These are phyloP conservation scores for Aspergillus heteromorphus DNA, from an alignment of 495 filamentous ascomycete species.

Conservation along the genomic window DNA sequence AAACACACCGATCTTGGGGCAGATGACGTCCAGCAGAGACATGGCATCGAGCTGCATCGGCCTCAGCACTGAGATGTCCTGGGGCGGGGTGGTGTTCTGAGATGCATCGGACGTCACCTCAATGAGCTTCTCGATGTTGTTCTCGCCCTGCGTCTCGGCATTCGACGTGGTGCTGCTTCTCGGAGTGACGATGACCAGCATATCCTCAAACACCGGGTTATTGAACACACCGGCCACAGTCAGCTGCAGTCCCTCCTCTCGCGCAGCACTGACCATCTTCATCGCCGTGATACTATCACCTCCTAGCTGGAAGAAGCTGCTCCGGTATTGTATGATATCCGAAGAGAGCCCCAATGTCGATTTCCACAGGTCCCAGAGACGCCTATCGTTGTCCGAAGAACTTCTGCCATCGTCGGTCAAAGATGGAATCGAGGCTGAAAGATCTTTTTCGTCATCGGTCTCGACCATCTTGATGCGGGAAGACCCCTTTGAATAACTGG, in stretches of 20 bases:
- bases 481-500: background rate
- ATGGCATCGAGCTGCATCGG: slow-evolving; percentile 36
- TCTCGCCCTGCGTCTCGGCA: slow-evolving; percentile 2
- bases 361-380: slow-evolving; percentile 43
- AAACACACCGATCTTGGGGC: slow-evolving; percentile 51
- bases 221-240: slow-evolving; percentile 52
- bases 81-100: slow-evolving; percentile 22
- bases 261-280: slow-evolving; percentile 57
- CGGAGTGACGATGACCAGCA: slow-evolving; percentile 30
- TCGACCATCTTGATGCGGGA: background rate
- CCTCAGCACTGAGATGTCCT: slow-evolving; percentile 41
- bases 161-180: background rate
- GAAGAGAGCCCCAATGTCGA: slow-evolving; percentile 36
- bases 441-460: slow-evolving; percentile 9
- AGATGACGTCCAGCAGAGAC: slow-evolving; percentile 42
- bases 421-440: slow-evolving; percentile 12
- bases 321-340: slow-evolving; percentile 34
- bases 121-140: slow-evolving; percentile 13
- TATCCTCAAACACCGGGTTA: slow-evolving; percentile 42
- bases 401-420: slow-evolving; percentile 7
- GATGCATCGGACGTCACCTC: background rate
- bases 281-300: slow-evolving; percentile 61
- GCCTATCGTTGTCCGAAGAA: slow-evolving; percentile 23
- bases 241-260: slow-evolving; percentile 48
- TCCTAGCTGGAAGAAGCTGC: slow-evolving; percentile 46